A percentile compares a stretch with the other conserved stretches of the same genome.
Evolutionary conservation across 2,329 filamentous ascomycete species (phyloP).

Genomic region (Penicillium sp.): DNA sequence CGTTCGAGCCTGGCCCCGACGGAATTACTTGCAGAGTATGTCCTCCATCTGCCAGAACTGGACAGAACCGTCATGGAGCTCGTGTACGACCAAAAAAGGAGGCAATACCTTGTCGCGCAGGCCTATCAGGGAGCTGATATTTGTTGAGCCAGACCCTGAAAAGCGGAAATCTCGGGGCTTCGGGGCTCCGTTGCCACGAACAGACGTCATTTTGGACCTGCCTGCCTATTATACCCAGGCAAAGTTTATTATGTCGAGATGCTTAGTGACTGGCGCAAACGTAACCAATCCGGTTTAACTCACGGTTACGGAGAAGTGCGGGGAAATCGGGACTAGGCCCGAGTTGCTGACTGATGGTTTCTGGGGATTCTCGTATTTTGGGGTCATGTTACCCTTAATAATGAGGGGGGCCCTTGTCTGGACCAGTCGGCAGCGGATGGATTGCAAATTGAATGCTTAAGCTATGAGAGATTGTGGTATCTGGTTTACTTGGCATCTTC

Average conservation of each 20-base stretch:
- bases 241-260: neutral
- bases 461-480: neutral
- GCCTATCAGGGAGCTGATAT: conserved; percentile 16
- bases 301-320: neutral
- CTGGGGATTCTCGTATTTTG: conserved; percentile 11
- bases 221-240: neutral
- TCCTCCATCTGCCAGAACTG: neutral
- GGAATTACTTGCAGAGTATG: neutral
- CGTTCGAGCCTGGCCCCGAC: neutral
- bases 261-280: neutral
- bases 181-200: conserved; percentile 9
- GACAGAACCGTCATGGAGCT: neutral
- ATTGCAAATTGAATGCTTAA: neutral
- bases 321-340: neutral
- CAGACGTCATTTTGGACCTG: conserved; percentile 18
- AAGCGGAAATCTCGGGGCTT: conserved; percentile 16
- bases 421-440: neutral
- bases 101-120: neutral
- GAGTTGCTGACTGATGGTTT: conserved; percentile 17
- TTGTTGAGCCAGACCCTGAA: neutral
- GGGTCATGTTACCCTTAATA: neutral
- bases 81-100: neutral
- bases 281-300: neutral
- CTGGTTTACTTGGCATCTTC: neutral
- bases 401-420: conserved; percentile 2